Percentiles rank a stretch among this genome's conserved stretches.
These are phyloP conservation scores for Termitomyces sp. DNA, from an alignment of 768 basidiomycete genomes.

Conservation along the genomic window DNA sequence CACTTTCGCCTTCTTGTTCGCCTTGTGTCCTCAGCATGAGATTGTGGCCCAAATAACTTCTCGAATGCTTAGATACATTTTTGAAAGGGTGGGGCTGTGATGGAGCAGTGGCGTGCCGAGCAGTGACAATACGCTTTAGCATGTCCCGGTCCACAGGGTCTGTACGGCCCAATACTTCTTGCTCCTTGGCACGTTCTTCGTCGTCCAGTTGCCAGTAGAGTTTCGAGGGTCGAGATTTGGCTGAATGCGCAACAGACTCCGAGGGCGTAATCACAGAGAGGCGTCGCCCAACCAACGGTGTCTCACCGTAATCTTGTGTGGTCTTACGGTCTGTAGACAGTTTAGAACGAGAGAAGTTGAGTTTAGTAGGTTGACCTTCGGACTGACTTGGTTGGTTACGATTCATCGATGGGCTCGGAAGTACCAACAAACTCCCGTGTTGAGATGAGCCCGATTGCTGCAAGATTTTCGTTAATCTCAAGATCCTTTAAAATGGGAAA, in stretches of 20 bases:
- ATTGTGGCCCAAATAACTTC: slow-evolving; percentile 6
- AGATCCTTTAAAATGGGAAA: neutral
- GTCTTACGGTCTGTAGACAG: slow-evolving; percentile 7
- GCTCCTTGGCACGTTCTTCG: slow-evolving; percentile 8
- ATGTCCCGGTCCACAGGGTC: slow-evolving; percentile 10
- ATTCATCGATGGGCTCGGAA: neutral
- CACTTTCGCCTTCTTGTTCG: slow-evolving; percentile 4
- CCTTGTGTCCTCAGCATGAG: slow-evolving; percentile 9
- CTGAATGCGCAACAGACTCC: neutral
- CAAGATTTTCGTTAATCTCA: neutral
- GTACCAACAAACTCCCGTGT: neutral
- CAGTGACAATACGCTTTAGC: slow-evolving; percentile 11
- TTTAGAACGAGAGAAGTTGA: neutral
- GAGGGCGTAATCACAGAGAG: slow-evolving; percentile 9
- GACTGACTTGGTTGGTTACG: slow-evolving; percentile 11
- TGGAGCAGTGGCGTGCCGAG: slow-evolving; percentile 1
- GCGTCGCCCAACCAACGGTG: slow-evolving; percentile 5
- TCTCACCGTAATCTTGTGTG: neutral
- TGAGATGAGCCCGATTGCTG: neutral
- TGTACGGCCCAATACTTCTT: neutral
- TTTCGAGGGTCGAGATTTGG: slow-evolving; percentile 9
- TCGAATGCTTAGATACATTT: neutral
- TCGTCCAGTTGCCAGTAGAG: slow-evolving; percentile 17
- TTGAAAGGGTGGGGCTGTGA: neutral
- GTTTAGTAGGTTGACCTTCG: neutral